These are phyloP conservation scores for Voacanga thouarsii DNA, from an alignment of 257 asterid species.

Conservation along the genomic window DNA sequence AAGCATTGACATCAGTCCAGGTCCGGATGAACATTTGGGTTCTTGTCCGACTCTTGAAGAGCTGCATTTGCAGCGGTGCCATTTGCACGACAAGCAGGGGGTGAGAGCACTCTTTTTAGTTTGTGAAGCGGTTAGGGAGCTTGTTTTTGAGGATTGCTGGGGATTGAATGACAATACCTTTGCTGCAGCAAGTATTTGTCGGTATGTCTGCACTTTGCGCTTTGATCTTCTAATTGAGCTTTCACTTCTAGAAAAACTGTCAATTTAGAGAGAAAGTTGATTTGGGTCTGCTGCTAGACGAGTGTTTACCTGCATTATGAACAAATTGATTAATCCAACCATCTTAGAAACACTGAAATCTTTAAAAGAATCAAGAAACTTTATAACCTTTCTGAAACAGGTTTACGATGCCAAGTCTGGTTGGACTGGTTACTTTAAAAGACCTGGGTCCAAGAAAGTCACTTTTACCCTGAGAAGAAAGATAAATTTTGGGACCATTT, in stretches of 20 bases:
- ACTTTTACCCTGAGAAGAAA: not conserved
- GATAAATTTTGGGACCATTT: not conserved
- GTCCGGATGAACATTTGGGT: constrained; percentile 73
- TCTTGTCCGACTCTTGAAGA: constrained; percentile 78
- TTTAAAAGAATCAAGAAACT: not conserved
- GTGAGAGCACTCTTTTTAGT: constrained; percentile 63
- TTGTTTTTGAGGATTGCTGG: constrained; percentile 75
- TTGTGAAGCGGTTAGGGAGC: constrained; percentile 48
- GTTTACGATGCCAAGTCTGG: not conserved
- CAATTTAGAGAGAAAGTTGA: not conserved
- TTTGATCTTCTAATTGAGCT: not conserved
- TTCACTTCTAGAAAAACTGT: not conserved
- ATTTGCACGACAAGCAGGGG: constrained; percentile 55
- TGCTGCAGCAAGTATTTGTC: constrained; percentile 47
- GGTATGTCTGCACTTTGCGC: constrained; percentile 33
- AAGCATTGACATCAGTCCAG: constrained; percentile 67
- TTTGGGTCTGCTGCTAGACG: not conserved
- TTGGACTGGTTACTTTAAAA: not conserved
- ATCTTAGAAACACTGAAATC: not conserved
- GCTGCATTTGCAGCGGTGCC: constrained; percentile 71
- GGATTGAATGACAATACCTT: constrained; percentile 64
- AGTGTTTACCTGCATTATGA: not conserved
- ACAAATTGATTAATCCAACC: not conserved
- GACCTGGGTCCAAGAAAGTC: not conserved
- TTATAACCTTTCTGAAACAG: not conserved